A percentile compares a stretch with the other conserved stretches of the same genome.
These are phyloP conservation scores for Amaranthus cruentus DNA, from an alignment of 148 eudicot species.

Conservation along the genomic window DNA sequence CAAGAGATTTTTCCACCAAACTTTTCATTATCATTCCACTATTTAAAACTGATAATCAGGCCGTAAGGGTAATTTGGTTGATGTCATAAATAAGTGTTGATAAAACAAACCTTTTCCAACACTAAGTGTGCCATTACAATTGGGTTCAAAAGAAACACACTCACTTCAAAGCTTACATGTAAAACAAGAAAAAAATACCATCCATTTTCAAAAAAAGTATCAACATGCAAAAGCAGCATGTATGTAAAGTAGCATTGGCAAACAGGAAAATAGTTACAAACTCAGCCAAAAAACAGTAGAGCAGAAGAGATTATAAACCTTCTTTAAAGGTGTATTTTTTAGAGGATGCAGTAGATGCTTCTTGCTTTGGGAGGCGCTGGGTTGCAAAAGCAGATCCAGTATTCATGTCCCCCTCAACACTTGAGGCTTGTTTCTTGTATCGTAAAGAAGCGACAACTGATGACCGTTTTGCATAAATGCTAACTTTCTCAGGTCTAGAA, in stretches of 20 bases:
- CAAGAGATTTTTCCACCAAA: no score
- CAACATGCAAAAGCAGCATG: background rate
- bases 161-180: no score
- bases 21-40: no score
- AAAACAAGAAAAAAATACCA: no score
- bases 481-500: slow-evolving; percentile 53
- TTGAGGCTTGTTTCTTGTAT: slow-evolving; percentile 69
- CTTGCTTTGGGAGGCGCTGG: slow-evolving; percentile 74
- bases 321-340: slow-evolving; percentile 66
- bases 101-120: no score
- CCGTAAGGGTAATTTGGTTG: no score
- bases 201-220: background rate
- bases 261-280: background rate
- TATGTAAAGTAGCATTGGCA: background rate
- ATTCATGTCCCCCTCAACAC: slow-evolving; percentile 81
- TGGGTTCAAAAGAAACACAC: no score
- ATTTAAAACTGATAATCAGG: no score
- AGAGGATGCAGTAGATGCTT: slow-evolving; percentile 86
- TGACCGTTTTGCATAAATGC: slow-evolving; percentile 53
- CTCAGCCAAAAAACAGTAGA: background rate
- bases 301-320: slow-evolving; percentile 36
- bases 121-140: no score
- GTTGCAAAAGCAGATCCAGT: slow-evolving; percentile 62
- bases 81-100: no score
- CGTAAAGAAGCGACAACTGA: slow-evolving; percentile 47